phyloP scores from a whole-genome alignment of 2,329 filamentous ascomycete species.

The Pleoardoris graminearum region DNA sequence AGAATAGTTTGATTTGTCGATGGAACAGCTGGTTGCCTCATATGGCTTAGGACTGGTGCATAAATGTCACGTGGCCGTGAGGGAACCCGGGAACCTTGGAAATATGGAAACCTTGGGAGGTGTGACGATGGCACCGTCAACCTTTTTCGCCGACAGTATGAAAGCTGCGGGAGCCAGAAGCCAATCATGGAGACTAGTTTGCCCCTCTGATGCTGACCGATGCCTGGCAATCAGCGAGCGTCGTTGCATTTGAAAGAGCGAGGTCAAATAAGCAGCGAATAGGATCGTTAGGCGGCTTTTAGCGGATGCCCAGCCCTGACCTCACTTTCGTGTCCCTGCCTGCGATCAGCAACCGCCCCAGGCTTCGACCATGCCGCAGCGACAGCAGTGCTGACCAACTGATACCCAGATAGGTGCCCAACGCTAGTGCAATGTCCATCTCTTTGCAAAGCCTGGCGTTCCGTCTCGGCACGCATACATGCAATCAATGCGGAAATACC shows the following conservation, averaged over 20 bases:
- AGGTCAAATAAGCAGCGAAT: constrained; percentile 4
- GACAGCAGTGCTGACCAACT: neutral
- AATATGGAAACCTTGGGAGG: too few species aligned
- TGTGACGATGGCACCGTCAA: neutral
- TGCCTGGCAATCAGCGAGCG: neutral
- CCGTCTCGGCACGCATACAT: neutral
- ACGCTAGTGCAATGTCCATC: constrained; percentile 8
- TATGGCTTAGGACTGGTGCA: constrained; percentile 24
- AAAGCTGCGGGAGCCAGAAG: neutral
- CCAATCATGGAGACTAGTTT: neutral
- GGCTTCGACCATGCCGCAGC: neutral
- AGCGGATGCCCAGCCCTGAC: constrained; percentile 16
- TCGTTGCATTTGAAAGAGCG: neutral
- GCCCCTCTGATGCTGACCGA: neutral
- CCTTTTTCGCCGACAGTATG: neutral
- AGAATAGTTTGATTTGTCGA: constrained; percentile 35
- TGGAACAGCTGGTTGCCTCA: constrained; percentile 13
- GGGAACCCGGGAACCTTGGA: neutral
- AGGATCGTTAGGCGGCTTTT: constrained; percentile 6
- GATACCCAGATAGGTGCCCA: constrained; percentile 1
- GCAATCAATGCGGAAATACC: too few species aligned
- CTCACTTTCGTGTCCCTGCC: constrained; percentile 8
- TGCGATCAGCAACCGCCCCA: constrained; percentile 1
- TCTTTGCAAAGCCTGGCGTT: constrained; percentile 1
- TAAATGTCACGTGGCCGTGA: neutral